Percentiles rank a stretch among this genome's conserved stretches.
Evolutionary conservation across 2,329 filamentous ascomycete species (phyloP).

Genomic region (Fusarium dimerum): DNA sequence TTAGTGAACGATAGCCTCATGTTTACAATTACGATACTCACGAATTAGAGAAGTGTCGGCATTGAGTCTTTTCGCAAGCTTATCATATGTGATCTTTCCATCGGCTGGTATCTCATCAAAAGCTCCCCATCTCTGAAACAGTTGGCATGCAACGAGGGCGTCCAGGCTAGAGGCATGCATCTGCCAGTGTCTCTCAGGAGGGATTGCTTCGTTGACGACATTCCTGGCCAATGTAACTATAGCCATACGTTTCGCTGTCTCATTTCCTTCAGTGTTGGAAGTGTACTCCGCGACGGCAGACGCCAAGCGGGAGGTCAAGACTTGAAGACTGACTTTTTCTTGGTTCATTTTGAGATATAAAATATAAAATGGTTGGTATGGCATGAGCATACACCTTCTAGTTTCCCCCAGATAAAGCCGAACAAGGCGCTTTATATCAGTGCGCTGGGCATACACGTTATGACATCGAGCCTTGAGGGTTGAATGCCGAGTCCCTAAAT

Average conservation of each 20-base stretch:
- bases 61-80: conserved; percentile 30
- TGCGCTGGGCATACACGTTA: too few species aligned
- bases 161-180: conserved; percentile 5
- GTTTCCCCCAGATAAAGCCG: too few species aligned
- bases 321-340: not conserved
- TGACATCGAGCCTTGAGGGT: too few species aligned
- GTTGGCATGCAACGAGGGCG: conserved; percentile 20
- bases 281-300: conserved; percentile 1
- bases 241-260: conserved; percentile 1
- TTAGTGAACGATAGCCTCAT: not conserved
- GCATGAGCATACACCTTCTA: too few species aligned
- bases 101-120: conserved; percentile 34
- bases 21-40: not conserved
- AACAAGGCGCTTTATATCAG: too few species aligned
- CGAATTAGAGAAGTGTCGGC: conserved; percentile 31
- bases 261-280: not conserved
- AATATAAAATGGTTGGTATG: too few species aligned
- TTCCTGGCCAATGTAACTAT: conserved; percentile 1
- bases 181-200: conserved; percentile 8
- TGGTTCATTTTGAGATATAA: not conserved
- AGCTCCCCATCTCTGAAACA: conserved; percentile 35
- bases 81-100: conserved; percentile 26
- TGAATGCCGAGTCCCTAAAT: not conserved
- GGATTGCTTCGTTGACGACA: conserved; percentile 3
- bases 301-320: not conserved